These are phyloP conservation scores for Mortierella sp. DNA, from an alignment of 371 early-diverging fungal species.

Conservation along the genomic window DNA sequence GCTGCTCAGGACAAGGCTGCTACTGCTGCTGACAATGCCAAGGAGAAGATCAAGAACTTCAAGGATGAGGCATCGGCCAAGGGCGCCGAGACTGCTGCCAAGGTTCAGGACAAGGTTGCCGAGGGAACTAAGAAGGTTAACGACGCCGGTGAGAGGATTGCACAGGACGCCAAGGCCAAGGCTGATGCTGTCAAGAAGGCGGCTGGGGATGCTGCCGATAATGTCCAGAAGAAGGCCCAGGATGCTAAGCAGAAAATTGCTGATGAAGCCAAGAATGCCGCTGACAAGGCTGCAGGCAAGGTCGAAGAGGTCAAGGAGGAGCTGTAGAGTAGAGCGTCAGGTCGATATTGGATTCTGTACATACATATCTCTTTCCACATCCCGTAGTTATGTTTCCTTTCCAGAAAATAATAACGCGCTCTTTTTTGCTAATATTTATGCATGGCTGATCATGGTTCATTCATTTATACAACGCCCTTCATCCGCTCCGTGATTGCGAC, in stretches of 20 bases:
- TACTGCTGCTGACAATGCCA: constrained; percentile 14
- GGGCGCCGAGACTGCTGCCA: constrained; percentile 15
- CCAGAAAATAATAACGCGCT: no score
- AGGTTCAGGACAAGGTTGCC: constrained; percentile 23
- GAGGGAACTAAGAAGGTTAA: constrained; percentile 31
- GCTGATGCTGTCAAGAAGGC: constrained; percentile 8
- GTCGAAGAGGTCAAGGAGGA: constrained; percentile 13
- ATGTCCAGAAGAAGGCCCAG: constrained; percentile 9
- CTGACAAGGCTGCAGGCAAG: constrained; percentile 14
- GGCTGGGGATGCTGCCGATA: constrained; percentile 11
- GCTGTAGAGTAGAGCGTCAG: neutral
- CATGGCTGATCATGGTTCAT: no score
- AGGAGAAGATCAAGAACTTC: neutral
- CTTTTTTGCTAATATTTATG: no score
- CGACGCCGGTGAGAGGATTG: constrained; percentile 24
- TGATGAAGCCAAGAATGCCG: constrained; percentile 6
- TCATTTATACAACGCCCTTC: no score
- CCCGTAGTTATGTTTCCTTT: neutral
- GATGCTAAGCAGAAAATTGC: constrained; percentile 7
- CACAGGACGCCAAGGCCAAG: constrained; percentile 20
- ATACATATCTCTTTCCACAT: neutral
- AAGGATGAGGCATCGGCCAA: constrained; percentile 17
- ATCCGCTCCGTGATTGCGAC: no score
- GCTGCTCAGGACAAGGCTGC: constrained; percentile 9
- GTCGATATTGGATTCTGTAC: constrained; percentile 2